Conservation (phyloP, 2,329 filamentous ascomycete species). For the Colletotrichum abscissum region DNA sequence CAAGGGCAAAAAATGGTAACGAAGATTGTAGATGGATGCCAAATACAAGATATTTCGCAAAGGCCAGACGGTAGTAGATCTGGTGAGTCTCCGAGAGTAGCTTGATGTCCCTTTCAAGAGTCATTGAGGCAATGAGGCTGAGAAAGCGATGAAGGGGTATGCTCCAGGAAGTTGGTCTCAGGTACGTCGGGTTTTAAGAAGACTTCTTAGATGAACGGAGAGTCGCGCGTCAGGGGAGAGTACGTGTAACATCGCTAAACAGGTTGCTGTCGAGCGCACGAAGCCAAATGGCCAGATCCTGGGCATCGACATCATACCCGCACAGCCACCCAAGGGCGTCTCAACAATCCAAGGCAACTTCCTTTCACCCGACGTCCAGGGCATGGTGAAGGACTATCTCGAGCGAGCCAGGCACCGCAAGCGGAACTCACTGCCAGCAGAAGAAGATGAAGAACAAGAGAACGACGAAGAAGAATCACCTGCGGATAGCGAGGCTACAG, state of each 20-base stretch:
- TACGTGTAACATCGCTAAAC: conserved; percentile 28
- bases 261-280: conserved; percentile 86
- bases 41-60: conserved; percentile 82
- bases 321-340: conserved; percentile 90
- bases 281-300: conserved; percentile 82
- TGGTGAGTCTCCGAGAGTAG: conserved; percentile 64
- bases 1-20: neutral
- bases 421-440: conserved; percentile 8
- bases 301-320: conserved; percentile 94
- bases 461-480: conserved; percentile 35
- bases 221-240: neutral
- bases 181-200: conserved; percentile 50
- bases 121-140: neutral
- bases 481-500: conserved; percentile 33
- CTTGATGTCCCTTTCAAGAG: neutral
- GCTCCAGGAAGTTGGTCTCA: conserved; percentile 81
- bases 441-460: conserved; percentile 16
- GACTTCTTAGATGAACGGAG: neutral
- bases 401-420: conserved; percentile 64
- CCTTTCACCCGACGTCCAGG: conserved; percentile 78
- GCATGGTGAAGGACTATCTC: conserved; percentile 82
- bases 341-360: conserved; percentile 97
- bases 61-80: conserved; percentile 89
- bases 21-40: conserved; percentile 75
- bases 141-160: conserved; percentile 67